Evolutionary conservation across 768 basidiomycete genomes (phyloP).

Genomic region (Mycena maculata): DNA sequence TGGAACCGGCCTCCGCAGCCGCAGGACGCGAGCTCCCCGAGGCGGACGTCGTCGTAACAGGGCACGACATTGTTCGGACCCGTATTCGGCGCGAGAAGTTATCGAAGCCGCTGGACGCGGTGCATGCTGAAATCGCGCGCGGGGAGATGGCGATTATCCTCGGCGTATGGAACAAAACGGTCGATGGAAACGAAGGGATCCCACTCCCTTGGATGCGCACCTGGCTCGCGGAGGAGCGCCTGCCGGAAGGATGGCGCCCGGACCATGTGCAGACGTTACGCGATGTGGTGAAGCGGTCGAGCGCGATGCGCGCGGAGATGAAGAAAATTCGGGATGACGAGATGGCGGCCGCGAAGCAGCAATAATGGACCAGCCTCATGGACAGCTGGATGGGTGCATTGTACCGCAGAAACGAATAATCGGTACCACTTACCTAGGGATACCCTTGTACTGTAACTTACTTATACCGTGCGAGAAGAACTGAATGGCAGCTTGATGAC

Average conservation of each 20-base stretch:
- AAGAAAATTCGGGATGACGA: slow-evolving; percentile 39
- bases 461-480: too few species aligned
- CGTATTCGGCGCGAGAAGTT: slow-evolving; percentile 64
- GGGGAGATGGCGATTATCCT: slow-evolving; percentile 77
- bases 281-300: slow-evolving; percentile 49
- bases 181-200: slow-evolving; percentile 52
- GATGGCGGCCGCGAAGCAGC: not conserved
- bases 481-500: too few species aligned
- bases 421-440: too few species aligned
- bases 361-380: not conserved
- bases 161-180: slow-evolving; percentile 62
- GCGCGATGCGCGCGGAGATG: slow-evolving; percentile 45
- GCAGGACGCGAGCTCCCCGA: slow-evolving; percentile 40
- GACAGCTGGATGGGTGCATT: too few species aligned
- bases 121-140: slow-evolving; percentile 71
- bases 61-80: slow-evolving; percentile 59
- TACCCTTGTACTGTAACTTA: too few species aligned
- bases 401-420: too few species aligned
- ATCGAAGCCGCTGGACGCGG: slow-evolving; percentile 52
- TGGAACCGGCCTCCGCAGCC: not conserved
- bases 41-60: slow-evolving; percentile 52
- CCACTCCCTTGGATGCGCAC: slow-evolving; percentile 57
- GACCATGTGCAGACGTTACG: slow-evolving; percentile 49
- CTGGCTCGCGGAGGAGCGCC: slow-evolving; percentile 64
- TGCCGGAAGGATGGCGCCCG: slow-evolving; percentile 61